Evolutionary conservation across 2,329 filamentous ascomycete species (phyloP).

Genomic region (Colletotrichum melonis): DNA sequence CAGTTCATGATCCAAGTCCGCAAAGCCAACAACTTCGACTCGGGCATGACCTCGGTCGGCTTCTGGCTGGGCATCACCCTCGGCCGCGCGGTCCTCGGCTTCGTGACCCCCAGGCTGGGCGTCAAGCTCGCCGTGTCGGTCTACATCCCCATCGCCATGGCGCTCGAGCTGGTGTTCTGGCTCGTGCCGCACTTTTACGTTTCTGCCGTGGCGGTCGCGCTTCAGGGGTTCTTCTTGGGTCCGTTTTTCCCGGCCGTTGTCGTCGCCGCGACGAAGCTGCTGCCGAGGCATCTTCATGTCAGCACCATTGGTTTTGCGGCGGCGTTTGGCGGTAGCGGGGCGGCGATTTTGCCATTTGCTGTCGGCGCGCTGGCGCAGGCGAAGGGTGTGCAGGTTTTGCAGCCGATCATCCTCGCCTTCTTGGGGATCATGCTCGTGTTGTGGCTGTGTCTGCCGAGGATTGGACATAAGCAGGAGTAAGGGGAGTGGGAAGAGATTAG

Average conservation of each 20-base stretch:
- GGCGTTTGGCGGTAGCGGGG: slow-evolving; percentile 79
- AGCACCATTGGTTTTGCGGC: slow-evolving; percentile 81
- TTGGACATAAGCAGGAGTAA: slow-evolving; percentile 52
- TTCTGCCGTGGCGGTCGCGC: slow-evolving; percentile 75
- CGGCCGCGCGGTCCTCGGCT: slow-evolving; percentile 77
- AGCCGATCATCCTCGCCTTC: slow-evolving; percentile 66
- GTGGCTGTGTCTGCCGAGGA: slow-evolving; percentile 59
- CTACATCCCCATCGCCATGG: slow-evolving; percentile 75
- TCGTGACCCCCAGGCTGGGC: slow-evolving; percentile 77
- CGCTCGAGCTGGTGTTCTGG: slow-evolving; percentile 81
- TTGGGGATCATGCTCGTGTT: slow-evolving; percentile 55
- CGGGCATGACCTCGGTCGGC: slow-evolving; percentile 80
- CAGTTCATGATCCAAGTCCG: slow-evolving; percentile 85
- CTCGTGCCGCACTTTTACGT: slow-evolving; percentile 82
- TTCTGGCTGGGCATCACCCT: slow-evolving; percentile 86
- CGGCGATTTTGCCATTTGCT: slow-evolving; percentile 73
- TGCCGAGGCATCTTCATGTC: slow-evolving; percentile 81
- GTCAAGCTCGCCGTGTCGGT: slow-evolving; percentile 72
- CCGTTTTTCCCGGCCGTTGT: slow-evolving; percentile 81
- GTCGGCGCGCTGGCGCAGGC: slow-evolving; percentile 74
- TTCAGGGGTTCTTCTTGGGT: slow-evolving; percentile 84
- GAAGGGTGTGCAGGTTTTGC: slow-evolving; percentile 65
- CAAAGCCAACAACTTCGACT: slow-evolving; percentile 73
- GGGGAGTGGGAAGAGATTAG: slow-evolving; percentile 35
- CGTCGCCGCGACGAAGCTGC: slow-evolving; percentile 74